Evolutionary conservation across 1,284 basidiomycete species (phyloP).

Genomic region (Ganoderma meredithae): DNA sequence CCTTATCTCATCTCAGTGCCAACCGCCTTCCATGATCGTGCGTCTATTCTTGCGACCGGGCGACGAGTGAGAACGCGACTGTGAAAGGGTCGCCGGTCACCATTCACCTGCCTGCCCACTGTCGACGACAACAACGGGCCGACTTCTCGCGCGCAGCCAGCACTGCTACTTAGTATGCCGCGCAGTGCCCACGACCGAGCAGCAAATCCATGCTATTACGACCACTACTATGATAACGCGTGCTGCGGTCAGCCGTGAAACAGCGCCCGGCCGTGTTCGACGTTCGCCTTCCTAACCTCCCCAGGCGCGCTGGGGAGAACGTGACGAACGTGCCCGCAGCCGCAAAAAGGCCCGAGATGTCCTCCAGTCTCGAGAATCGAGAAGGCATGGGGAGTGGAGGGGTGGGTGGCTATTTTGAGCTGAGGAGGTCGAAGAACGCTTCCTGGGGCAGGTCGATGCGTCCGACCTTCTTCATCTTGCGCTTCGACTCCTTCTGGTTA

Average conservation of each 20-base stretch:
- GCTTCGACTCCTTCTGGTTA: constrained; percentile 93
- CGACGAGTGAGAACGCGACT: background rate
- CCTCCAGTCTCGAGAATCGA: background rate
- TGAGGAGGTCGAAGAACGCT: constrained; percentile 88
- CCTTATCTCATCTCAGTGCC: background rate
- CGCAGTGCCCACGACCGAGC: constrained; percentile 3
- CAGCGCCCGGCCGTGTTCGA: background rate
- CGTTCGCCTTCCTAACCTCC: background rate
- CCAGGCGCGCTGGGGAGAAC: background rate
- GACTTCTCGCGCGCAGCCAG: constrained; percentile 1
- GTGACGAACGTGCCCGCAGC: background rate
- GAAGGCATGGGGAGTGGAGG: background rate
- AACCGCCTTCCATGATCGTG: background rate
- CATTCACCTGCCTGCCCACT: background rate
- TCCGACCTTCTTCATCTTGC: constrained; percentile 86
- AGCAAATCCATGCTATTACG: constrained; percentile 1
- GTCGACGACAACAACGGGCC: background rate
- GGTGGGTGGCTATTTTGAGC: constrained; percentile 48
- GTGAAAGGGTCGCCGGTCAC: background rate
- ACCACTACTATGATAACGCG: constrained; percentile 3
- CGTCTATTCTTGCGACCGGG: background rate
- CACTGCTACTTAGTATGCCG: too few species aligned
- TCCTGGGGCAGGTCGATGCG: constrained; percentile 89
- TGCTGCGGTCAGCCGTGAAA: background rate
- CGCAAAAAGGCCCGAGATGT: background rate